Base-by-base conservation (phyloP, 306 rosid genomes). In the Macrotyloma uniflorum region DNA sequence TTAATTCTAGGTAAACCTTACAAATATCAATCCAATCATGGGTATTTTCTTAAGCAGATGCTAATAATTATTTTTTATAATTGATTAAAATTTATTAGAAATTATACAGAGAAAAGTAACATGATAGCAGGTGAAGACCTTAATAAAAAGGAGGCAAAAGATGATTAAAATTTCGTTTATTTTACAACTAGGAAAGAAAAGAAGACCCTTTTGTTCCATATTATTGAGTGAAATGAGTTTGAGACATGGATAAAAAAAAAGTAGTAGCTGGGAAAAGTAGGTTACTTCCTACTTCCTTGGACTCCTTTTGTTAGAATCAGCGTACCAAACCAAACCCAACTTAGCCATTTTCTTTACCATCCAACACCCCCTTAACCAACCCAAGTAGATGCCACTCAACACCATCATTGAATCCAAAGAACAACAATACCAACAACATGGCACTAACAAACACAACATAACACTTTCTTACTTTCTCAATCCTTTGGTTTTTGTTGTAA, bases 371-470 rank as follows among this genome's bases (percentile, higher is more conserved):
- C 75, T 38, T 10, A 12, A 78, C 69, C 58, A 13, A 77, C 45
- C 55, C 57, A 38, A 3, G 14, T 55, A 6, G 23, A 53, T 8
- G 24, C 18, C 64, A 64, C 54, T n/a, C 50, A 43, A 53, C 45
- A 53, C 75, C 81, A 51, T 47, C 69, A 55, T 68, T 70, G 33
- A 63, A 40, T 49, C 67, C 5, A 47, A 50, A 62, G 35, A 63
- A 4, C 70, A 63, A 6, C 53, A 38, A n/a, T 8, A 18, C 8
- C 67, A 42, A 28, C 47, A 46, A 32, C 72, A 24, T 26, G n/a
- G 4, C 46, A 30, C 15, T 67, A 36, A 1, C 19, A 28, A 58
- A 58, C 65, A 4, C 35, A 42, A 16, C 58, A 40, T 42, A 13
- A 64, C 28, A 62, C 43, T 42, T 11, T 65, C 40, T 24, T 30